These are phyloP conservation scores for Apiotrichum veenhuisii DNA, from an alignment of 1,284 basidiomycete species.

Conservation along the genomic window DNA sequence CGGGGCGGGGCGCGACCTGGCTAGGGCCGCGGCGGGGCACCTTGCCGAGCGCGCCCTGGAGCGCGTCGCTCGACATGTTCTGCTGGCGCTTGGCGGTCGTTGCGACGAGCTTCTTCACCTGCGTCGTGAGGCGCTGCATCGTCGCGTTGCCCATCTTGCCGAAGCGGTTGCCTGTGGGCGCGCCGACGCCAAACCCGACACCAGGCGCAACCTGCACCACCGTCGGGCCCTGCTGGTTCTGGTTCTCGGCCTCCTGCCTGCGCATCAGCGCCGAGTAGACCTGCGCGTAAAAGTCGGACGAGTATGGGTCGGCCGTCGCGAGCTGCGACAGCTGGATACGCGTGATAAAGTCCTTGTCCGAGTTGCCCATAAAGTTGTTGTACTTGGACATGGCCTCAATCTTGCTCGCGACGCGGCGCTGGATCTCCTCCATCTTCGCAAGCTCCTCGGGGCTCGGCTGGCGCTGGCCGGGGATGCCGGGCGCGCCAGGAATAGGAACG, in stretches of 20 bases:
- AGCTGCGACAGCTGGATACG: slow-evolving; percentile 98
- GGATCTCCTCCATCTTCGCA: slow-evolving; percentile 35
- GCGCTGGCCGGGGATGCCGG: slow-evolving; percentile 2
- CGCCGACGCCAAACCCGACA: slow-evolving; percentile 75
- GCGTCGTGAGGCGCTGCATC: slow-evolving; percentile 94
- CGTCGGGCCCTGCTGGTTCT: slow-evolving; percentile 56
- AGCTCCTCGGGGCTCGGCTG: slow-evolving; percentile 36
- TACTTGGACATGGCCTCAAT: slow-evolving; percentile 70
- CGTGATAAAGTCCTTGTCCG: slow-evolving; percentile 99
- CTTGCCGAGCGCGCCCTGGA: slow-evolving; percentile 98
- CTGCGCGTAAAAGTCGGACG: slow-evolving; percentile 98
- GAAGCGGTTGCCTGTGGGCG: slow-evolving; percentile 55
- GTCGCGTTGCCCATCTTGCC: slow-evolving; percentile 67
- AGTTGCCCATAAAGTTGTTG: slow-evolving; percentile 87
- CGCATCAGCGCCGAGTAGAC: slow-evolving; percentile 82
- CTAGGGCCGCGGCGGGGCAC: slow-evolving; percentile 60
- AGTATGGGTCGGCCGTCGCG: slow-evolving; percentile 91
- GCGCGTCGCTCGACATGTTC: slow-evolving; percentile 53
- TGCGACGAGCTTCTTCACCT: slow-evolving; percentile 94
- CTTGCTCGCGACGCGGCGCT: slow-evolving; percentile 38
- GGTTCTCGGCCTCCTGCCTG: slow-evolving; percentile 56
- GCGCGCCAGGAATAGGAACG: no score
- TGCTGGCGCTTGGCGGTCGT: slow-evolving; percentile 82
- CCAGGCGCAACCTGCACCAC: slow-evolving; percentile 72
- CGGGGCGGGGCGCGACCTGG: slow-evolving; percentile 82